Base-by-base conservation (phyloP, 768 basidiomycete genomes). In the Tremella mesenterica region DNA sequence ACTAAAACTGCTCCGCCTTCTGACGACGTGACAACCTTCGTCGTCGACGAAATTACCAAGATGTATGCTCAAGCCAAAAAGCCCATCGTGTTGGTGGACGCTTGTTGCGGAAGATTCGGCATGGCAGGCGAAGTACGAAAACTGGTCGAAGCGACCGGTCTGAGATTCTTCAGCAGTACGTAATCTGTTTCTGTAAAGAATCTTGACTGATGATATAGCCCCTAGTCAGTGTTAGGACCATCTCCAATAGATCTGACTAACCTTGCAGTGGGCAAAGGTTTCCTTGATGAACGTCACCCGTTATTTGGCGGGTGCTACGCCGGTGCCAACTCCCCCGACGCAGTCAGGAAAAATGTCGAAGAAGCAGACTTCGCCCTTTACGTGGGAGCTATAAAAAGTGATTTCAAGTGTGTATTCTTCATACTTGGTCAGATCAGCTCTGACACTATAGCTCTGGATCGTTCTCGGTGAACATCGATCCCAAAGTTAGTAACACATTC, bases 1-100 rank as follows among this genome's bases (percentile, higher is more conserved):
- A 28, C 43, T 21, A 44, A 52, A 9, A 16, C 28, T 20, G 41
- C 33, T 30, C 44, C 60, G 21, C 41, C 64, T n/a, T 60, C 60
- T 12, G 69, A 66, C 41, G 63, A 68, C 12, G 67, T 70, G 25
- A 56, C 81, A 1, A 83, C 86, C 63, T 75, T 78, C 57, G 88
- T 90, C 4, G 75, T 92, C 44, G 79, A 83, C 44, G 80, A 84
- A 58, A 88, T 96, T 53, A 71, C 77, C 23, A 77, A 81, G 49
- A 79, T 80, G 4, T 80, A 87, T 31, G 77, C 82, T 44, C 75
- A 77, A 1, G 86, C 84, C 12, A 69, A 74, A 27, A 77, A 78
- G 13, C 83, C 88, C 27, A 62, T 88, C 44, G 78, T 92, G 41
- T 80, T 71, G 7, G 65, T 70, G 18, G 72, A 73, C 50, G 64